These are phyloP conservation scores for Scedosporium dehoogii DNA, from an alignment of 2,329 filamentous ascomycete species.

Conservation along the genomic window DNA sequence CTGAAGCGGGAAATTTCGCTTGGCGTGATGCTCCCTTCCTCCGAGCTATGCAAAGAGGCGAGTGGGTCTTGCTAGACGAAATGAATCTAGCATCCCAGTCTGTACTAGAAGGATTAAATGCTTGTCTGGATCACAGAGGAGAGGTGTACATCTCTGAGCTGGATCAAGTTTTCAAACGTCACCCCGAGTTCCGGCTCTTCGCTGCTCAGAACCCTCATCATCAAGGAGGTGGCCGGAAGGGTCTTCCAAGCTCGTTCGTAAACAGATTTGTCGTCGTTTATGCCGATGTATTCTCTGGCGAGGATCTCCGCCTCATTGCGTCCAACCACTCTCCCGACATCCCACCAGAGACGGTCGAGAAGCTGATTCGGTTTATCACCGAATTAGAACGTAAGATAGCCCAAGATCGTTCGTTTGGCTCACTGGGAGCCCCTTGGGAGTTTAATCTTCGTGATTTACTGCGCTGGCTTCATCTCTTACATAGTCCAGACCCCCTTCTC, in stretches of 20 bases:
- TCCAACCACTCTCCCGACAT: slow-evolving; percentile 63
- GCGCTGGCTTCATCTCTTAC: slow-evolving; percentile 70
- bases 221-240: slow-evolving; percentile 91
- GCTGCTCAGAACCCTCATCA: slow-evolving; percentile 97
- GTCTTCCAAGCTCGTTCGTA: slow-evolving; percentile 88
- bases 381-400: slow-evolving; percentile 65
- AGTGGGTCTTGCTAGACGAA: slow-evolving; percentile 95
- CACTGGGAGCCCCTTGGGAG: slow-evolving; percentile 77
- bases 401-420: slow-evolving; percentile 45
- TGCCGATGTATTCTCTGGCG: slow-evolving; percentile 74
- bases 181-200: slow-evolving; percentile 86
- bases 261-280: slow-evolving; percentile 98
- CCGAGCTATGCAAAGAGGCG: slow-evolving; percentile 89
- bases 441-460: slow-evolving; percentile 88
- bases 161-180: slow-evolving; percentile 84
- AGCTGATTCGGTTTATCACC: slow-evolving; percentile 71
- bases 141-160: slow-evolving; percentile 93
- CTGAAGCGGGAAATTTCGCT: slow-evolving; percentile 77
- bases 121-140: slow-evolving; percentile 90
- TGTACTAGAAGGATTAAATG: slow-evolving; percentile 90
- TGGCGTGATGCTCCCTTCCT: slow-evolving; percentile 96
- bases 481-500: slow-evolving; percentile 45
- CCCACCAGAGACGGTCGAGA: slow-evolving; percentile 45
- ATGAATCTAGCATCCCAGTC: slow-evolving; percentile 98
- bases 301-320: slow-evolving; percentile 77